Evolutionary conservation across 2,329 filamentous ascomycete genomes (phyloP).

Genomic region (Cryphonectria naterciae): DNA sequence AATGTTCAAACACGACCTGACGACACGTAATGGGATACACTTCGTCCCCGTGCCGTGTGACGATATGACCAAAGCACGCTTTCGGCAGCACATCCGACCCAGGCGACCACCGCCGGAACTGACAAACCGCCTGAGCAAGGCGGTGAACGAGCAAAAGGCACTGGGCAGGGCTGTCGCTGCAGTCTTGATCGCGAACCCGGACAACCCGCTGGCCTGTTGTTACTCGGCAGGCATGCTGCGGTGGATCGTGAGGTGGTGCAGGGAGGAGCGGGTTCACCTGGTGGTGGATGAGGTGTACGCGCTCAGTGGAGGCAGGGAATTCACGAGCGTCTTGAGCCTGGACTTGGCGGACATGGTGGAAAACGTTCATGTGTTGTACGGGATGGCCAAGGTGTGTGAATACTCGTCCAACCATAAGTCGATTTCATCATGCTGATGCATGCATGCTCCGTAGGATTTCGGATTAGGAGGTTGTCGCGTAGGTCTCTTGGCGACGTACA

Average conservation of each 20-base stretch:
- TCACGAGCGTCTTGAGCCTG: conserved; percentile 23
- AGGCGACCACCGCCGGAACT: conserved; percentile 25
- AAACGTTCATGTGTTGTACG: conserved; percentile 25
- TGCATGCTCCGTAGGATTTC: conserved; percentile 11
- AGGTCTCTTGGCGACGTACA: conserved; percentile 25
- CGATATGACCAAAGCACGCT: conserved; percentile 25
- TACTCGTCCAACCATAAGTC: not conserved
- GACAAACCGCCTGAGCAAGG: conserved; percentile 15
- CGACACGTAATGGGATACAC: conserved; percentile 24
- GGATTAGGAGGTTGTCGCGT: conserved; percentile 23
- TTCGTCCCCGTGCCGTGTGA: conserved; percentile 24
- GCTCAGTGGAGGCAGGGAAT: conserved; percentile 17
- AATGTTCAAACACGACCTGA: conserved; percentile 25
- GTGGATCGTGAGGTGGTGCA: conserved; percentile 24
- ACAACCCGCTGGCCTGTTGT: conserved; percentile 25
- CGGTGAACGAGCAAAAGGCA: conserved; percentile 16
- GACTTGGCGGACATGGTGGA: conserved; percentile 20
- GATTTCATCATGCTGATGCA: not conserved
- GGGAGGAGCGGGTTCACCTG: conserved; percentile 22
- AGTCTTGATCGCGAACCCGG: conserved; percentile 26
- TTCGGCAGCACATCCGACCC: conserved; percentile 24
- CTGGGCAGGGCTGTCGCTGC: conserved; percentile 24
- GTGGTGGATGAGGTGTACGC: conserved; percentile 28
- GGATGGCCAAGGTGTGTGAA: conserved; percentile 13
- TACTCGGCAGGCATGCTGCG: conserved; percentile 21